These are phyloP conservation scores for Pestalotiopsis sp. DNA, from an alignment of 2,329 filamentous ascomycete species.

Conservation along the genomic window DNA sequence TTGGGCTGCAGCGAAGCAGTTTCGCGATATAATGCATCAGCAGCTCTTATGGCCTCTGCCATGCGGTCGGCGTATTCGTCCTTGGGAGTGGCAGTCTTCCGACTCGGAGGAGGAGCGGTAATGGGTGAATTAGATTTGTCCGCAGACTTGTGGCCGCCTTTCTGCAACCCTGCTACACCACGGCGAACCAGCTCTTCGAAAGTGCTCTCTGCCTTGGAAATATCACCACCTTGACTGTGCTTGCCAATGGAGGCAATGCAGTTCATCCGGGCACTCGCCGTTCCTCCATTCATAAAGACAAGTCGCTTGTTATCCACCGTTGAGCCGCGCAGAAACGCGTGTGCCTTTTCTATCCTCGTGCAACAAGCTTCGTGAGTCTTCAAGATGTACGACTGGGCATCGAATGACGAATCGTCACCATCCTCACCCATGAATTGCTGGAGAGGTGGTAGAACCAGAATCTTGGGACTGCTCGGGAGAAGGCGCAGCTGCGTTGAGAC, in stretches of 20 bases:
- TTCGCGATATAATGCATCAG: conserved; percentile 57
- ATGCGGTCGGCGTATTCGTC: conserved; percentile 46
- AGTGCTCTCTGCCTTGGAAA: conserved; percentile 49
- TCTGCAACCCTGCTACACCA: conserved; percentile 43
- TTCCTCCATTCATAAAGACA: conserved; percentile 63
- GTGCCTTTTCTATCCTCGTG: conserved; percentile 49
- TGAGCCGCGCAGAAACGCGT: conserved; percentile 51
- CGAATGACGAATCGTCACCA: conserved; percentile 31
- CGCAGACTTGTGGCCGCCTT: background rate
- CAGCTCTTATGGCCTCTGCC: conserved; percentile 58
- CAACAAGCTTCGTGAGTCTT: conserved; percentile 52
- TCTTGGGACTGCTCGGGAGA: conserved; percentile 59
- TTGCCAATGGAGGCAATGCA: conserved; percentile 58
- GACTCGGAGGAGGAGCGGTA: background rate
- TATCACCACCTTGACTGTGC: conserved; percentile 51
- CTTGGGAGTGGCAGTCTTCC: background rate
- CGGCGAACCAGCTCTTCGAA: conserved; percentile 53
- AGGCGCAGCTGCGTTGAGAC: conserved; percentile 62
- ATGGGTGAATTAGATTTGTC: background rate
- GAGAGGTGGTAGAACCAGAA: conserved; percentile 58
- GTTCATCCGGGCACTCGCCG: conserved; percentile 52
- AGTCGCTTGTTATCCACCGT: conserved; percentile 50
- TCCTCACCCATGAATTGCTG: conserved; percentile 44
- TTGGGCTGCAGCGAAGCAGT: conserved; percentile 55
- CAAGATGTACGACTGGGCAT: conserved; percentile 44